phyloP scores from a whole-genome alignment of 164 flowering plant genomes.

The Amborella trichopoda region DNA sequence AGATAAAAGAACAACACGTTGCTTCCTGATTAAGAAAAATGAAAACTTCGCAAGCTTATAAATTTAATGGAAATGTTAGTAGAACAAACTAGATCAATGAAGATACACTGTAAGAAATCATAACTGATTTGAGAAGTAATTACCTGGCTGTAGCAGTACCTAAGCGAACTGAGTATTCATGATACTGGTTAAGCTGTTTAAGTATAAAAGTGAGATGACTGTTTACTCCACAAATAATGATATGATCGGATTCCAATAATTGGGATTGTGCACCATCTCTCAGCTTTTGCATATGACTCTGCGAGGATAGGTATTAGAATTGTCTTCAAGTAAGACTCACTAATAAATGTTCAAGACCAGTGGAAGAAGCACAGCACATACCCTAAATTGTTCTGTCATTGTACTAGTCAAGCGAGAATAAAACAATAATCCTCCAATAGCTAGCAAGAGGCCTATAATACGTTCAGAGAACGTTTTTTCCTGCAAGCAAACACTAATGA shows the following conservation, averaged over 20 bases:
- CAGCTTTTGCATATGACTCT: slow-evolving; percentile 87
- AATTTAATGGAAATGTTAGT: slow-evolving; percentile 3
- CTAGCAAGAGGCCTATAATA: slow-evolving; percentile 79
- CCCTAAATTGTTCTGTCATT: slow-evolving; percentile 98
- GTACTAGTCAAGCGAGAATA: slow-evolving; percentile 93
- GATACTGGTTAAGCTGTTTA: slow-evolving; percentile 90
- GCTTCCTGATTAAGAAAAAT: slow-evolving; percentile 43
- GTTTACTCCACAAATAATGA: slow-evolving; percentile 86
- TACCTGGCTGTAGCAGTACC: slow-evolving; percentile 98
- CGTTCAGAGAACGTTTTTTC: slow-evolving; percentile 87
- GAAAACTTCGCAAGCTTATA: slow-evolving; percentile 1
- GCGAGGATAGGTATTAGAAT: slow-evolving; percentile 15
- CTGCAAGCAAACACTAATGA: slow-evolving; percentile 35
- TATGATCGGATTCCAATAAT: slow-evolving; percentile 88
- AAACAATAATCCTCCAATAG: slow-evolving; percentile 91
- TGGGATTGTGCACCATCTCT: slow-evolving; percentile 96
- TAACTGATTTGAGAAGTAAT: slow-evolving; percentile 3
- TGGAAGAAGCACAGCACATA: slow-evolving; percentile 16
- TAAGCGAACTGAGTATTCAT: slow-evolving; percentile 79
- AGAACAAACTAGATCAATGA: not conserved
- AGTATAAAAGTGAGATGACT: slow-evolving; percentile 74
- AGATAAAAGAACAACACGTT: slow-evolving; percentile 88
- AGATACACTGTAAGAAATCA: not conserved
- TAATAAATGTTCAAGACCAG: not conserved
- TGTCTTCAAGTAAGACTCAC: slow-evolving; percentile 2